Percentiles rank a stretch among this genome's conserved stretches.
phyloP scores from a whole-genome alignment of 2,329 filamentous ascomycete species.

The Ophiocordyceps polyrhachis-furcata region DNA sequence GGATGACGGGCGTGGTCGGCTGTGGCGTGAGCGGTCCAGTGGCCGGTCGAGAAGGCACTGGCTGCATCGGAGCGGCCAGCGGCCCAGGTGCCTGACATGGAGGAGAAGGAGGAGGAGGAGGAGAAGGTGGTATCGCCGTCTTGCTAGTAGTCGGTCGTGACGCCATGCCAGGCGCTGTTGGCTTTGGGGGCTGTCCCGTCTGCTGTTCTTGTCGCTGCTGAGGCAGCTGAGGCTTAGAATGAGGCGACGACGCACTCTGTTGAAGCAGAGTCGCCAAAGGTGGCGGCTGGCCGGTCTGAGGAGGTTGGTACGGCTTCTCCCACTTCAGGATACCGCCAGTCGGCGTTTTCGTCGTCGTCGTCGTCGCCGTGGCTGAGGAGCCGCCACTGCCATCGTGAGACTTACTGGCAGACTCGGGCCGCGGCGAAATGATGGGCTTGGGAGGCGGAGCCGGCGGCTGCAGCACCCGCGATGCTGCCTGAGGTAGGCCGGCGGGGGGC shows the following conservation, averaged over 20 bases:
- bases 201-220: neutral
- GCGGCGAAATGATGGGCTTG: slow-evolving; percentile 15
- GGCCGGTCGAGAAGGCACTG: slow-evolving; percentile 11
- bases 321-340: slow-evolving; percentile 16
- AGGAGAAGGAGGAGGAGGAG: slow-evolving; percentile 11
- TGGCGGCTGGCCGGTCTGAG: slow-evolving; percentile 7
- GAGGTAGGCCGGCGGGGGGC: slow-evolving; percentile 14
- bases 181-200: neutral
- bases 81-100: slow-evolving; percentile 17
- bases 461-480: slow-evolving; percentile 12
- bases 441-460: slow-evolving; percentile 14
- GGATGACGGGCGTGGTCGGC: slow-evolving; percentile 15
- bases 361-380: slow-evolving; percentile 2
- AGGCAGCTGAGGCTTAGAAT: neutral
- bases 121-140: neutral
- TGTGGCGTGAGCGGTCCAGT: slow-evolving; percentile 8
- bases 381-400: slow-evolving; percentile 8
- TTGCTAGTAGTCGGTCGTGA: slow-evolving; percentile 9
- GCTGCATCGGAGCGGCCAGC: slow-evolving; percentile 16
- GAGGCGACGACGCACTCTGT: slow-evolving; percentile 5
- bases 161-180: neutral
- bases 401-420: slow-evolving; percentile 14
- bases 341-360: slow-evolving; percentile 6
- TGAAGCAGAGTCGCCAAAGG: slow-evolving; percentile 6
- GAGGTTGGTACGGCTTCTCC: slow-evolving; percentile 23